phyloP scores from a whole-genome alignment of 2,329 filamentous ascomycete species.

The Myrmaecium sp. region DNA sequence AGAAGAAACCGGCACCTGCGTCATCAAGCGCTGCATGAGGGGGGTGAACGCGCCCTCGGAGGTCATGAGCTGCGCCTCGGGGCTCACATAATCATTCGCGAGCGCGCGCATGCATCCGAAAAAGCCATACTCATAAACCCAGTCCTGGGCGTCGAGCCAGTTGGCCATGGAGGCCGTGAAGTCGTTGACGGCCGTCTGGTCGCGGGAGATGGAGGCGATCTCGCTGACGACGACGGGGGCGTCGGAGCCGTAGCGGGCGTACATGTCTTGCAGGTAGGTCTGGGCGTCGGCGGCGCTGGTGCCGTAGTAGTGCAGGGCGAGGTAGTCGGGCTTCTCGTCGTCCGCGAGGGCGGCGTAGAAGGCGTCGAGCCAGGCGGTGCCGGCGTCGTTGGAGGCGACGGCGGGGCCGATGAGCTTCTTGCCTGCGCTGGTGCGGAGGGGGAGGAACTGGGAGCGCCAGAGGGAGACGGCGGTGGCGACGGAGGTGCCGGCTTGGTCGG shows the following conservation, averaged over 20 bases:
- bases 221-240: conserved; percentile 25
- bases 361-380: conserved; percentile 26
- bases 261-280: conserved; percentile 19
- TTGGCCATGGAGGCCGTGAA: conserved; percentile 25
- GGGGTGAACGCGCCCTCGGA: conserved; percentile 22
- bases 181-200: conserved; percentile 18
- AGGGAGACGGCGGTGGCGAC: conserved; percentile 20
- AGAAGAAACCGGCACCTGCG: conserved; percentile 11
- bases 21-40: conserved; percentile 14
- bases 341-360: conserved; percentile 26
- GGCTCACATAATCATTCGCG: conserved; percentile 29
- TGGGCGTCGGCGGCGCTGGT: conserved; percentile 17
- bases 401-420: conserved; percentile 24
- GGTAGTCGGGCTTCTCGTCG: conserved; percentile 23
- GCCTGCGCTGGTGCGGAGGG: conserved; percentile 10
- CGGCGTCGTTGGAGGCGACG: conserved; percentile 21
- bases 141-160: conserved; percentile 27
- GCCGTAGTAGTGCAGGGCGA: conserved; percentile 29
- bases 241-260: conserved; percentile 19
- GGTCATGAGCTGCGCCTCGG: conserved; percentile 30
- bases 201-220: conserved; percentile 24
- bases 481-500: conserved; percentile 22
- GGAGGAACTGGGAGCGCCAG: conserved; percentile 23
- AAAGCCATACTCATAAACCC: conserved; percentile 24
- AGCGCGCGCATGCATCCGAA: conserved; percentile 21